These are phyloP conservation scores for Aspergillus ibericus DNA, from an alignment of 2,329 filamentous ascomycete genomes.

Conservation along the genomic window DNA sequence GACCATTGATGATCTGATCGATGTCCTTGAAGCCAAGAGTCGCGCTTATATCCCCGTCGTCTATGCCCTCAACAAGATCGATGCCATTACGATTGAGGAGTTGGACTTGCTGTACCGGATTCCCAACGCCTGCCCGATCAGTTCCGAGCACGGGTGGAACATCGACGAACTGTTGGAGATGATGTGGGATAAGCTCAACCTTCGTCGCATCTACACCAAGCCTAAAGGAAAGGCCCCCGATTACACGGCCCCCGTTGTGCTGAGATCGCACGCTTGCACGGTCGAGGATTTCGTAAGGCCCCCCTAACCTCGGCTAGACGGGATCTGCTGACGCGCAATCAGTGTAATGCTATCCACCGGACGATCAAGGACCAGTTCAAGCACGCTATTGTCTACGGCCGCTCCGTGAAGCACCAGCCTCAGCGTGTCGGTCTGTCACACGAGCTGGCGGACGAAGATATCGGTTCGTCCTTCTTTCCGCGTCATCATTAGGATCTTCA, in stretches of 20 bases:
- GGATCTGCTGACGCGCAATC: slow-evolving; percentile 34
- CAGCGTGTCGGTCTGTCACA: slow-evolving; percentile 90
- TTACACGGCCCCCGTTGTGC: slow-evolving; percentile 86
- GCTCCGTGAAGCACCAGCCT: slow-evolving; percentile 97
- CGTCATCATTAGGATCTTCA: slow-evolving; percentile 5
- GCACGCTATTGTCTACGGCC: slow-evolving; percentile 91
- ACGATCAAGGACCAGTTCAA: slow-evolving; percentile 96
- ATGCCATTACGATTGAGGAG: slow-evolving; percentile 96
- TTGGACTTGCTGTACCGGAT: slow-evolving; percentile 94
- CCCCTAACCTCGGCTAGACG: not conserved
- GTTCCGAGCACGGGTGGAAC: slow-evolving; percentile 97
- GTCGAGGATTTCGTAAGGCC: slow-evolving; percentile 92
- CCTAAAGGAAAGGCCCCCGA: slow-evolving; percentile 94
- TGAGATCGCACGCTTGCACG: slow-evolving; percentile 78
- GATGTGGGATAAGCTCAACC: slow-evolving; percentile 97
- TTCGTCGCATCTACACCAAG: slow-evolving; percentile 95
- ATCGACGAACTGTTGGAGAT: slow-evolving; percentile 93
- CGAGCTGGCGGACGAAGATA: slow-evolving; percentile 94
- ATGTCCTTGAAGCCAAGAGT: slow-evolving; percentile 90
- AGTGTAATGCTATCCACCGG: slow-evolving; percentile 98
- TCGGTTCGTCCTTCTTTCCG: slow-evolving; percentile 63
- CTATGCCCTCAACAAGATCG: slow-evolving; percentile 98
- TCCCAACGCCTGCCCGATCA: slow-evolving; percentile 94
- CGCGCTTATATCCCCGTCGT: slow-evolving; percentile 98
- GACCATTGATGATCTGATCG: slow-evolving; percentile 94